Conservation (phyloP, 768 basidiomycete species). For the Tephrocybe sp. region DNA sequence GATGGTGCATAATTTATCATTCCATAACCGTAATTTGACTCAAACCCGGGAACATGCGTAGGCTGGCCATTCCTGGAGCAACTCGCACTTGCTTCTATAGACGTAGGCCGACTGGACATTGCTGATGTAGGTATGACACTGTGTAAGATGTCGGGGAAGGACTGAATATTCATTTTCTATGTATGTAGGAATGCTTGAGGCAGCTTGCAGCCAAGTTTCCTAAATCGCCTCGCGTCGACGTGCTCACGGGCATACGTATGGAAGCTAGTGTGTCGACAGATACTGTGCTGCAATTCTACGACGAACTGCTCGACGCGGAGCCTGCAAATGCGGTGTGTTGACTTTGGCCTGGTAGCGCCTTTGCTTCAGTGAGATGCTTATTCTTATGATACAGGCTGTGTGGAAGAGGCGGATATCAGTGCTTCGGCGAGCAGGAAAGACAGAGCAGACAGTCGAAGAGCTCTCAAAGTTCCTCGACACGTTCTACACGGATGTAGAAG, state of each 20-base stretch:
- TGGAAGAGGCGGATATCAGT: slow-evolving; percentile 87
- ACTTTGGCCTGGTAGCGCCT: background rate
- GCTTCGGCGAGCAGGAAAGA: slow-evolving; percentile 58
- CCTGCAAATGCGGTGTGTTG: slow-evolving; percentile 68
- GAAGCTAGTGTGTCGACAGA: slow-evolving; percentile 65
- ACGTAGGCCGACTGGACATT: slow-evolving; percentile 68
- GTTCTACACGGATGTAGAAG: slow-evolving; percentile 86
- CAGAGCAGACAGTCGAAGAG: slow-evolving; percentile 69
- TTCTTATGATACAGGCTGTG: slow-evolving; percentile 41
- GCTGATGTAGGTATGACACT: slow-evolving; percentile 60
- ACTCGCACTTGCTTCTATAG: slow-evolving; percentile 73
- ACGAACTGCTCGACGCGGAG: slow-evolving; percentile 63
- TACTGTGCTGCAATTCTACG: slow-evolving; percentile 61
- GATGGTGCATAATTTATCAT: slow-evolving; percentile 45
- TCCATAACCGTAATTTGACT: no score
- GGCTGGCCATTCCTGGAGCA: slow-evolving; percentile 86
- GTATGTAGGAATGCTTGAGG: slow-evolving; percentile 57
- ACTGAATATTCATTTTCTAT: slow-evolving; percentile 19
- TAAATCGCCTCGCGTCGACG: slow-evolving; percentile 75
- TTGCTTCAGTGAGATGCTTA: background rate
- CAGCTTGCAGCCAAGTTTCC: slow-evolving; percentile 69
- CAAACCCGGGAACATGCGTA: background rate
- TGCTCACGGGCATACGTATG: slow-evolving; percentile 75
- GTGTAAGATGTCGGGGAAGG: slow-evolving; percentile 25
- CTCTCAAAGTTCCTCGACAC: slow-evolving; percentile 78